Evolutionary conservation across 2,329 filamentous ascomycete genomes (phyloP).

Genomic region (Ilyonectria mors-panacis): DNA sequence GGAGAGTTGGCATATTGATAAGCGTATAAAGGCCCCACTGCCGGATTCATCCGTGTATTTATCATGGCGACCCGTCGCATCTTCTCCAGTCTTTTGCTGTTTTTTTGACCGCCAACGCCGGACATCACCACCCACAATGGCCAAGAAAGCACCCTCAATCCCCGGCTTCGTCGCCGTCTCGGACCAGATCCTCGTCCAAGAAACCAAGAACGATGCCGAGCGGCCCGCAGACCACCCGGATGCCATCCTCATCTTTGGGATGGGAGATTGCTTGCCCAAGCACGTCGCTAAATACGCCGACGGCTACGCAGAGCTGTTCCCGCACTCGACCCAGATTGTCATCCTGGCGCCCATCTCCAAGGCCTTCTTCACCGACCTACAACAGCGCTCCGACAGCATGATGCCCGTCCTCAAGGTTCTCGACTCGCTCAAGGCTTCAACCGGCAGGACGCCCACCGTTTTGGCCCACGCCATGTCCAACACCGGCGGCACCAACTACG

Average conservation of each 20-base stretch:
- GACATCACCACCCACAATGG: constrained; percentile 30
- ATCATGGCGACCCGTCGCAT: constrained; percentile 1
- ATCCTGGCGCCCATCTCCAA: constrained; percentile 65
- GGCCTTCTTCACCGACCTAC: constrained; percentile 60
- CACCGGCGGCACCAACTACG: constrained; percentile 69
- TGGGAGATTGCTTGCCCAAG: constrained; percentile 70
- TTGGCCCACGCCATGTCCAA: constrained; percentile 72
- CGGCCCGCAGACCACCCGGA: constrained; percentile 54
- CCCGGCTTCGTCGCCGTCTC: constrained; percentile 63
- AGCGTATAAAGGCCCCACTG: not conserved
- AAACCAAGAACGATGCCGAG: constrained; percentile 48
- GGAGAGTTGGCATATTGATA: not conserved
- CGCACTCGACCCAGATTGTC: constrained; percentile 65
- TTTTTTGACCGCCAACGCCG: not conserved
- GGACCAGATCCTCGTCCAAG: constrained; percentile 63
- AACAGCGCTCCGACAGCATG: constrained; percentile 62
- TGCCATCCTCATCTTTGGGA: constrained; percentile 68
- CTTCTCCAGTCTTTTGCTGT: not conserved
- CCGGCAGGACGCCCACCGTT: constrained; percentile 51
- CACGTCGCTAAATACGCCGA: constrained; percentile 70
- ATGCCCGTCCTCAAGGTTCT: constrained; percentile 58
- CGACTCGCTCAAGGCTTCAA: constrained; percentile 29
- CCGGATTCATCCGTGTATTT: not conserved
- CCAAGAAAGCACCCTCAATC: constrained; percentile 40
- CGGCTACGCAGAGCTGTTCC: constrained; percentile 66